phyloP scores from a whole-genome alignment of 2,329 filamentous ascomycete species.

The Aureobasidium sp. region DNA sequence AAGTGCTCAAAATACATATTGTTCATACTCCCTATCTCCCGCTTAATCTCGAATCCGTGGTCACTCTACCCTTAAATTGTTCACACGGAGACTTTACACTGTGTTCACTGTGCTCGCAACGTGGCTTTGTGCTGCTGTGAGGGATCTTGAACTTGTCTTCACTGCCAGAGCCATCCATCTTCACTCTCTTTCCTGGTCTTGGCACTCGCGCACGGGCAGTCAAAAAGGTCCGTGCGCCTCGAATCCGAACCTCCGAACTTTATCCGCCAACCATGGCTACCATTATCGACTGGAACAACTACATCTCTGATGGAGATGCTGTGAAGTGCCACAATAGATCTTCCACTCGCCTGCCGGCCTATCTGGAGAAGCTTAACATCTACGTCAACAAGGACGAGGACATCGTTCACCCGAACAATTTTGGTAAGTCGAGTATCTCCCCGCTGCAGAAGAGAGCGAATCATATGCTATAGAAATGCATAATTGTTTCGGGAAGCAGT shows the following conservation, averaged over 20 bases:
- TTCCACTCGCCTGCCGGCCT: neutral
- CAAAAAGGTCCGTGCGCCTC: neutral
- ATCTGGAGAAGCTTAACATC: neutral
- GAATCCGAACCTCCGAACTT: neutral
- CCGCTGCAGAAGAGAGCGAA: too few species aligned
- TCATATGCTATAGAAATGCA: too few species aligned
- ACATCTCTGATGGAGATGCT: neutral
- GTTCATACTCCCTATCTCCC: neutral
- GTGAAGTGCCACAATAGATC: neutral
- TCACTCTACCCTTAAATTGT: neutral
- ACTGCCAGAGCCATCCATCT: neutral
- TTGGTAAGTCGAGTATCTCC: neutral
- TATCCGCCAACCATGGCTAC: neutral
- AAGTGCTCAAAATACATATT: neutral
- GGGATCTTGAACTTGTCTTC: too few species aligned
- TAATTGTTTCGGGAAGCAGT: too few species aligned
- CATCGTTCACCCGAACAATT: neutral
- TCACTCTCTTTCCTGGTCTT: neutral
- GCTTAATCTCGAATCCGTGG: neutral
- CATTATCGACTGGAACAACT: neutral
- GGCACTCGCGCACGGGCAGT: neutral
- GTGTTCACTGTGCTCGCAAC: neutral
- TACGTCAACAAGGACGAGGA: neutral
- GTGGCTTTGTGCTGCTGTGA: neutral
- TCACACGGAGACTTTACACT: neutral